Percentiles rank a stretch among this genome's conserved stretches.
Evolutionary conservation across 768 basidiomycete species (phyloP).

Genomic region (Calocybe gangraenosa): DNA sequence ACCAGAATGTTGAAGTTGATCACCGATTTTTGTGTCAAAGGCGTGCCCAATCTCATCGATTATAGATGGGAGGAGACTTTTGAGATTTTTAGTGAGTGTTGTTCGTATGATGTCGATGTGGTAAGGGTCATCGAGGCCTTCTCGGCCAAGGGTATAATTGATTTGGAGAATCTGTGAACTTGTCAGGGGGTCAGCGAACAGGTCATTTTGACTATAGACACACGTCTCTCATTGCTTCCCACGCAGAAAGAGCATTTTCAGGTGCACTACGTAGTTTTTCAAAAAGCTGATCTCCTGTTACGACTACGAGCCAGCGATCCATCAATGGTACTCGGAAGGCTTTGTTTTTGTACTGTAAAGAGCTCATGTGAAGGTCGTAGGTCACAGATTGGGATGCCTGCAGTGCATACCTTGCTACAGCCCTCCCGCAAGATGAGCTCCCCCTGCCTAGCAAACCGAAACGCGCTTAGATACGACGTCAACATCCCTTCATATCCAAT

Average conservation of each 20-base stretch:
- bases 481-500: constrained; percentile 11
- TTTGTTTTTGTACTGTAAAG: constrained; percentile 19
- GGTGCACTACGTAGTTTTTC: constrained; percentile 44
- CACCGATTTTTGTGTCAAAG: constrained; percentile 18
- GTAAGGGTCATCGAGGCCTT: constrained; percentile 20
- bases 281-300: constrained; percentile 33
- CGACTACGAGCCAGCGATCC: constrained; percentile 42
- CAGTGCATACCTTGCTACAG: constrained; percentile 7
- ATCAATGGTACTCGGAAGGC: constrained; percentile 41
- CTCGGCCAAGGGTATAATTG: constrained; percentile 30
- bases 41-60: constrained; percentile 20
- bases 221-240: constrained; percentile 36
- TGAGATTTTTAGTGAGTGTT: constrained; percentile 24
- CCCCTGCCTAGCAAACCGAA: constrained; percentile 8
- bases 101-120: constrained; percentile 21
- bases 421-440: constrained; percentile 10
- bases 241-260: constrained; percentile 41
- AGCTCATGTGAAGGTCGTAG: background rate
- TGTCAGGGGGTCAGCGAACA: background rate
- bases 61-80: constrained; percentile 20
- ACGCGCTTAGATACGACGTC: constrained; percentile 8
- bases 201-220: background rate
- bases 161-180: constrained; percentile 25
- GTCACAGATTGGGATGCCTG: background rate
- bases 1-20: background rate